Evolutionary conservation across 768 basidiomycete species (phyloP), one percentile per base, ranked within the genome.

Genomic region (Trametes punicea): DNA sequence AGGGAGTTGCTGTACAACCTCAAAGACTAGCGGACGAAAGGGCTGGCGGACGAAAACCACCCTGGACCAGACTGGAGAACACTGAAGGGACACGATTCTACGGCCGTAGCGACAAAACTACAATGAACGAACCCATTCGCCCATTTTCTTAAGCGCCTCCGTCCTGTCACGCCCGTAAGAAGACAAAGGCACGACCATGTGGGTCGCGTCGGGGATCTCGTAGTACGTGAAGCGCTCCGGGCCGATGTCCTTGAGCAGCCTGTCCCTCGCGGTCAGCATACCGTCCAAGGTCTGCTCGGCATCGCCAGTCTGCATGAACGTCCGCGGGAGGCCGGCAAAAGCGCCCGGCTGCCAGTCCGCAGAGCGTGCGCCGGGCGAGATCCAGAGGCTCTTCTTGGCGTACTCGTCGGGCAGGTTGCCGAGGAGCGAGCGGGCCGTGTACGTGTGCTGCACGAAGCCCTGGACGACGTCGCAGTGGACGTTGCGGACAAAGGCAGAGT

Each of bases 211-310:
- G 21, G 45, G 42, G 11, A 31, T 34, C 30, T 56, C 50, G n/a
- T 47, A 13, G 46, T 46, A 56, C 10, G 27, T 25, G 16, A 56
- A 34, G 6, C 20, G 21, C 5, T 47, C 53, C 44, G 31, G 36
- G 2, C 64, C 70, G 13, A 63, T 59, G 50, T 71, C 73, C 34
- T 31, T 49, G 10, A 31, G 42, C 50, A 74, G 47, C 40, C 63
- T 55, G 13, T 66, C 59, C n/a, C 55, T 47, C 29, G 71, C 49
- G 2, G 64, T 65, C 13, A 36, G 46, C 56, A 69, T 64, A 23
- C 36, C 34, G 46, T 74, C 73, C 9, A 67, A 42, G 1, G 63
- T 64, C 61, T 63, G 55, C 46, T 72, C 71, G 8, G 61, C 69
- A 5, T 63, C 67, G 13, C 70, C 68, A 1, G 61, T 62, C 27